Conservation (phyloP, 345 rosid species). For the Rhodamnia rubescens region DNA sequence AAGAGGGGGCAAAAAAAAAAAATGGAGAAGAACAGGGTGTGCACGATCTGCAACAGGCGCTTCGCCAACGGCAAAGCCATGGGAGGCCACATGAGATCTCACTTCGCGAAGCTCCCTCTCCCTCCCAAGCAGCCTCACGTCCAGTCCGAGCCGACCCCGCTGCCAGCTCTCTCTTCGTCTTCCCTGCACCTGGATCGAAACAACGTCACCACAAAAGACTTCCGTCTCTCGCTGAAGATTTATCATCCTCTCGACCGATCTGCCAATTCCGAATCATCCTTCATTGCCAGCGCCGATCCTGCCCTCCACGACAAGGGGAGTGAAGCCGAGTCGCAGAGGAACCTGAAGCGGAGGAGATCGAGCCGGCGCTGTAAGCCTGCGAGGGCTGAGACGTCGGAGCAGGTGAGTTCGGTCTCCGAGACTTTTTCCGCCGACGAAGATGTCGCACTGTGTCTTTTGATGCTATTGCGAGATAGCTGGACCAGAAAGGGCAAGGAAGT, state of each 20-base stretch:
- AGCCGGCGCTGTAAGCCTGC: background rate
- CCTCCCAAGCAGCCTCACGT: conserved; percentile 11
- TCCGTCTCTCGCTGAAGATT: background rate
- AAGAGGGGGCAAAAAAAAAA: background rate
- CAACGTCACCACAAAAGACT: background rate
- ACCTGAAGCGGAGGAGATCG: background rate
- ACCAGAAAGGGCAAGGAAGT: background rate
- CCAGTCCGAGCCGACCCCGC: background rate
- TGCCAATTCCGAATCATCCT: conserved; percentile 3
- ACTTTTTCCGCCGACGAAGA: conserved; percentile 14
- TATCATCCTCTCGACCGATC: background rate
- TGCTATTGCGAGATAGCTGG: conserved; percentile 6
- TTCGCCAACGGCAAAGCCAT: conserved; percentile 57
- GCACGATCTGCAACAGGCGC: conserved; percentile 44
- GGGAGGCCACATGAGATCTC: conserved; percentile 74
- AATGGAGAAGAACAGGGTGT: conserved; percentile 7
- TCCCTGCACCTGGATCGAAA: background rate
- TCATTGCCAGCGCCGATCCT: background rate
- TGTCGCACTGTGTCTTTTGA: conserved; percentile 19
- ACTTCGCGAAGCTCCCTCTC: conserved; percentile 31
- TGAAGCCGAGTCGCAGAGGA: conserved; percentile 11
- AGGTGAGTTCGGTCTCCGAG: conserved; percentile 19
- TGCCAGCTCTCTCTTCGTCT: background rate
- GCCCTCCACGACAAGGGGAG: conserved; percentile 1
- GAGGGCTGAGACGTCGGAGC: conserved; percentile 22